Evolutionary conservation across 2,329 filamentous ascomycete species (phyloP).

Genomic region (Nemania serpens): DNA sequence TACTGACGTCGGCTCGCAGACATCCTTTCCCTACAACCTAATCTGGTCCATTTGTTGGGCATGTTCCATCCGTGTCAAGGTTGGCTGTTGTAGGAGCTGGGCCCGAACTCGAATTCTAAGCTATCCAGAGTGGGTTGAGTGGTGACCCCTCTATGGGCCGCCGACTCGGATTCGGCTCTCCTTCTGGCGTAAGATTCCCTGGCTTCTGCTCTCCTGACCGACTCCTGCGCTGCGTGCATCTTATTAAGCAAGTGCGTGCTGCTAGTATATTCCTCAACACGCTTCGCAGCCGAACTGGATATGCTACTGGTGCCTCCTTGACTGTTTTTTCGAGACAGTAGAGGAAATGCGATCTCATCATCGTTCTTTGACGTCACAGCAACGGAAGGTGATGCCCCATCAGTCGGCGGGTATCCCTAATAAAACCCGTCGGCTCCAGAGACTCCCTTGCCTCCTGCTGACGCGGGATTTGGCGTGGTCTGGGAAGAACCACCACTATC

Average conservation of each 20-base stretch:
- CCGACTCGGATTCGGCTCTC: constrained; percentile 34
- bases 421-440: constrained; percentile 43
- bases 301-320: constrained; percentile 4
- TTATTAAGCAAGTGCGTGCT: constrained; percentile 23
- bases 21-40: not conserved
- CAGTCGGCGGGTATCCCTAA: constrained; percentile 36
- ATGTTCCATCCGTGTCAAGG: constrained; percentile 4
- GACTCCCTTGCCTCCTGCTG: constrained; percentile 38
- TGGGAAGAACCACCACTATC: constrained; percentile 54
- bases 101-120: constrained; percentile 31
- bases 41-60: not conserved
- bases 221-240: constrained; percentile 37
- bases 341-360: constrained; percentile 7
- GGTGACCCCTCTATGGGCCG: not conserved
- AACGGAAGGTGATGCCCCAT: constrained; percentile 29
- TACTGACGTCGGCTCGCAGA: not conserved
- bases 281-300: constrained; percentile 5
- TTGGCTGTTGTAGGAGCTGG: constrained; percentile 23
- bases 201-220: constrained; percentile 34
- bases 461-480: constrained; percentile 43
- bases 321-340: not conserved
- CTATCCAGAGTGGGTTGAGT: not conserved
- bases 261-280: constrained; percentile 5
- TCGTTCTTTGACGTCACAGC: constrained; percentile 25
- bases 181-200: constrained; percentile 31